Conservation (phyloP, 2,329 filamentous ascomycete genomes). For the Fusarium equiseti region DNA sequence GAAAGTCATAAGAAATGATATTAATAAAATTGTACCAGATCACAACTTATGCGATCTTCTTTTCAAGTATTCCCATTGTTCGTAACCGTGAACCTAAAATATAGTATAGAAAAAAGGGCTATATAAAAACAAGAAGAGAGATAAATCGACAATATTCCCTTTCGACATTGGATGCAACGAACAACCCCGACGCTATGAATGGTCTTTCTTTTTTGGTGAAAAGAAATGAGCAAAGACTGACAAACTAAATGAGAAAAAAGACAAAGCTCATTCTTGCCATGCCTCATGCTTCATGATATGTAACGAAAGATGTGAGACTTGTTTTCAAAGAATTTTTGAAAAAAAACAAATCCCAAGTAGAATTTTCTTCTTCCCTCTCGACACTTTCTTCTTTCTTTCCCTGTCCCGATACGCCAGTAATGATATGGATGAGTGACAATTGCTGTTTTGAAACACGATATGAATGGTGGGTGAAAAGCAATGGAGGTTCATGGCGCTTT, state of each 20-base stretch:
- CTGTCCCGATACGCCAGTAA: slow-evolving; percentile 37
- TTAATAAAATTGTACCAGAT: slow-evolving; percentile 7
- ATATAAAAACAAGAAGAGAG: slow-evolving; percentile 23
- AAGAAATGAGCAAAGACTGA: slow-evolving; percentile 21
- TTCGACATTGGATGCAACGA: slow-evolving; percentile 35
- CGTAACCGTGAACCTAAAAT: slow-evolving; percentile 41
- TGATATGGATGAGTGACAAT: slow-evolving; percentile 31
- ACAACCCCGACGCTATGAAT: slow-evolving; percentile 47
- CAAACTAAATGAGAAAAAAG: slow-evolving; percentile 20
- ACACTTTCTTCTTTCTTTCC: slow-evolving; percentile 27
- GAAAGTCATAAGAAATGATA: not conserved
- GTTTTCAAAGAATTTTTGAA: not conserved
- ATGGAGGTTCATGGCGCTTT: slow-evolving; percentile 20
- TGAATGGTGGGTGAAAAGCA: slow-evolving; percentile 19
- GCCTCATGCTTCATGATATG: slow-evolving; percentile 36
- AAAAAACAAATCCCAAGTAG: not conserved
- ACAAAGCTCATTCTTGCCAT: slow-evolving; percentile 32
- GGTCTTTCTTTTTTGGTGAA: slow-evolving; percentile 36
- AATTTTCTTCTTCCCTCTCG: not conserved
- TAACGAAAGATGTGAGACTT: slow-evolving; percentile 23
- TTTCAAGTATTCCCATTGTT: slow-evolving; percentile 43
- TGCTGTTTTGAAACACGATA: slow-evolving; percentile 20
- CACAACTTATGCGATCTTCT: slow-evolving; percentile 21
- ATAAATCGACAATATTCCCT: slow-evolving; percentile 21
- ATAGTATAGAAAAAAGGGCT: slow-evolving; percentile 18